phyloP scores from a whole-genome alignment of 441 rosid species.

The Euphorbia celastroides region DNA sequence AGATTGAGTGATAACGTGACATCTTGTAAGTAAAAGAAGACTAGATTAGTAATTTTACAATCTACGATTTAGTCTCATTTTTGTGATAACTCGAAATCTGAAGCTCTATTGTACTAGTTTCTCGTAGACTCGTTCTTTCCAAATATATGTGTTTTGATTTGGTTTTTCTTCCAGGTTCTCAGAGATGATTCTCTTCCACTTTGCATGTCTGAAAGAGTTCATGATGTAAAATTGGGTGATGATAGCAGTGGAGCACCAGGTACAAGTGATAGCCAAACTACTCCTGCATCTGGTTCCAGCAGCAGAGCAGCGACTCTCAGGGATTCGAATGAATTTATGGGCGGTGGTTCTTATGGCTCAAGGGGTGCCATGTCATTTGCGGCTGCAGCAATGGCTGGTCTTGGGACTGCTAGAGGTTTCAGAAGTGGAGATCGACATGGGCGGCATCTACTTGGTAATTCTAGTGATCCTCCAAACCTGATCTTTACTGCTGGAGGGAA shows the following conservation, averaged over 20 bases:
- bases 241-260: conserved; percentile 40
- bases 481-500: conserved; percentile 87
- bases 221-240: conserved; percentile 94
- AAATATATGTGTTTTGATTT: conserved; percentile 10
- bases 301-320: conserved; percentile 64
- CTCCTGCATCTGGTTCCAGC: conserved; percentile 79
- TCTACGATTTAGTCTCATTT: not conserved
- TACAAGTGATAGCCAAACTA: conserved; percentile 52
- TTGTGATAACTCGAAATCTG: not conserved
- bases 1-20: not conserved
- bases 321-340: conserved; percentile 71
- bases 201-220: conserved; percentile 93
- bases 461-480: conserved; percentile 75
- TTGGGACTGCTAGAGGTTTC: conserved; percentile 89
- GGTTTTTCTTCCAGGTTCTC: conserved; percentile 46
- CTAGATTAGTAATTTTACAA: too few relatives aligned
- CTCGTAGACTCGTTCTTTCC: not conserved
- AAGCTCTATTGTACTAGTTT: not conserved
- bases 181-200: conserved; percentile 89
- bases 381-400: conserved; percentile 99
- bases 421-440: conserved; percentile 94
- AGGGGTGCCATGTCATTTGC: conserved; percentile 98
- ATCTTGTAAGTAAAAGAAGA: not conserved
- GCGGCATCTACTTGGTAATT: conserved; percentile 60
- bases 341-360: conserved; percentile 69